Conservation (phyloP, 1,139 yeast genomes). For the Kodamaea sp. region DNA sequence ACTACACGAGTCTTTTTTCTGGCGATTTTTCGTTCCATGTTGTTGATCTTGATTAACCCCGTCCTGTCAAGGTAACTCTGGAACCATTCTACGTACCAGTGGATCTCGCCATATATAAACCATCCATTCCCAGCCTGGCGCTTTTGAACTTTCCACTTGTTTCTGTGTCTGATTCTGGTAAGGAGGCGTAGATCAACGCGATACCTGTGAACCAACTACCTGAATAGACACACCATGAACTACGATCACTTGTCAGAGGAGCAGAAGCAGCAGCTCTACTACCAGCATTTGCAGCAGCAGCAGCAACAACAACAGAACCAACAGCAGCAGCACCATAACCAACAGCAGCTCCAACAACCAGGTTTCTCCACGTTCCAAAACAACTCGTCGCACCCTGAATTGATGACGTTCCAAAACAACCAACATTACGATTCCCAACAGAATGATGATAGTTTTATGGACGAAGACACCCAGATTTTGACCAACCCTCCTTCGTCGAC, state of each 20-base stretch:
- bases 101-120: too few species aligned
- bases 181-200: too few species aligned
- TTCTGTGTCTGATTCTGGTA: too few species aligned
- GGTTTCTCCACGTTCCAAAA: constrained; percentile 8
- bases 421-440: constrained; percentile 12
- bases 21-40: too few species aligned
- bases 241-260: constrained; percentile 35
- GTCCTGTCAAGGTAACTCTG: too few species aligned
- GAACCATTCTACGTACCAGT: too few species aligned
- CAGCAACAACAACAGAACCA: constrained; percentile 20
- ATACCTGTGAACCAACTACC: too few species aligned
- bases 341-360: constrained; percentile 14
- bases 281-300: constrained; percentile 21
- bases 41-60: too few species aligned
- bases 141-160: too few species aligned
- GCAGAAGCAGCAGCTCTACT: constrained; percentile 37
- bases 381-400: constrained; percentile 5
- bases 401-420: constrained; percentile 13
- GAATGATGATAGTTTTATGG: constrained; percentile 42
- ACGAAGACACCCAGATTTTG: constrained; percentile 34
- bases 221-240: constrained; percentile 31
- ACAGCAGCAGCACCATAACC: constrained; percentile 17
- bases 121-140: too few species aligned
- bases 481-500: constrained; percentile 18
- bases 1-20: too few species aligned